phyloP scores from a whole-genome alignment of 2,329 filamentous ascomycete genomes.

The Colletotrichum cereale region DNA sequence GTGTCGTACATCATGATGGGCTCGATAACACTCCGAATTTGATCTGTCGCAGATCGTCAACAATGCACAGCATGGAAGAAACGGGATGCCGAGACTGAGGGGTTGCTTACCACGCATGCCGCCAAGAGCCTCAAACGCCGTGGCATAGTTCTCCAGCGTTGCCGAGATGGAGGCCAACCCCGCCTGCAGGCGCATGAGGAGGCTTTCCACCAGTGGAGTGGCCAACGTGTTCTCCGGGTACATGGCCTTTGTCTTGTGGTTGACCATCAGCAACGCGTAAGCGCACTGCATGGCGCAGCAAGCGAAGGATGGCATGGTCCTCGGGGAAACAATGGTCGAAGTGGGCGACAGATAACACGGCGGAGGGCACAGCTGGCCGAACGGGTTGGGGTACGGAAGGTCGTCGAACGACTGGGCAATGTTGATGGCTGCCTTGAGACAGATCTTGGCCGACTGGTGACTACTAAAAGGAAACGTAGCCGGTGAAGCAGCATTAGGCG shows the following conservation, averaged over 20 bases:
- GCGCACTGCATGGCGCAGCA: slow-evolving; percentile 62
- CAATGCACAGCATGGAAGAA: slow-evolving; percentile 3
- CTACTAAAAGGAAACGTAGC: slow-evolving; percentile 57
- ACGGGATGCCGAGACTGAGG: not conserved
- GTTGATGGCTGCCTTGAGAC: slow-evolving; percentile 61
- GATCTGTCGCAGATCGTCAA: slow-evolving; percentile 42
- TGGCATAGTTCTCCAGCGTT: slow-evolving; percentile 58
- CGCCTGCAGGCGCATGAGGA: slow-evolving; percentile 55
- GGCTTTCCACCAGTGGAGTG: slow-evolving; percentile 49
- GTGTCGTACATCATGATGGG: slow-evolving; percentile 42
- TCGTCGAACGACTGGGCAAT: slow-evolving; percentile 60
- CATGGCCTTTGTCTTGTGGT: slow-evolving; percentile 55
- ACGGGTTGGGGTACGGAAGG: slow-evolving; percentile 60
- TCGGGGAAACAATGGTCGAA: slow-evolving; percentile 55
- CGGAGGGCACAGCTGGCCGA: slow-evolving; percentile 49
- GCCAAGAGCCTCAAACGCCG: slow-evolving; percentile 58
- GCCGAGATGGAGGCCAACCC: slow-evolving; percentile 56
- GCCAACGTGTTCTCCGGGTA: slow-evolving; percentile 46
- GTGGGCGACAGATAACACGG: slow-evolving; percentile 52
- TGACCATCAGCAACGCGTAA: slow-evolving; percentile 58
- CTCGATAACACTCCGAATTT: slow-evolving; percentile 44
- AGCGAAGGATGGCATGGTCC: slow-evolving; percentile 59
- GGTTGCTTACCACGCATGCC: slow-evolving; percentile 57
- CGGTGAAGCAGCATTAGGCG: slow-evolving; percentile 34
- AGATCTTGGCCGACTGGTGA: slow-evolving; percentile 62